Evolutionary conservation across 352 stramenopile species (phyloP).

Genomic region (Pythium dissotocum): DNA sequence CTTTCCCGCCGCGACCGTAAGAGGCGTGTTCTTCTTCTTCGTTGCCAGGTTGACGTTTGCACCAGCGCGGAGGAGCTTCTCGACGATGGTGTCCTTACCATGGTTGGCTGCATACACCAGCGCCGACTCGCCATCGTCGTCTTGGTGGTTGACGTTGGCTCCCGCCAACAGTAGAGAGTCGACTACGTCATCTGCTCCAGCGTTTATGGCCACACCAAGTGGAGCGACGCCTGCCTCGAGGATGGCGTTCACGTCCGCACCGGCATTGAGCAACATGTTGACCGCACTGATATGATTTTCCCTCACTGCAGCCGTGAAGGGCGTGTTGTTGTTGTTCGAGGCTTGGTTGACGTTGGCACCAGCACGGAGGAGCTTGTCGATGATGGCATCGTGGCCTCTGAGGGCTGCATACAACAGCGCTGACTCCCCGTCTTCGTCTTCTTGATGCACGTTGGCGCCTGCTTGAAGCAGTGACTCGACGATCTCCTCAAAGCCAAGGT

Average conservation of each 20-base stretch:
- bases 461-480: too few relatives aligned
- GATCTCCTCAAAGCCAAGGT: too few relatives aligned
- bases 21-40: neutral
- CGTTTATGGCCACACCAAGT: neutral
- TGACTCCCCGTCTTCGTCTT: too few relatives aligned
- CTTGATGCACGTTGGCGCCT: too few relatives aligned
- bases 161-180: neutral
- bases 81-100: neutral
- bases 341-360: neutral
- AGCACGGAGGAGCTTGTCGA: neutral
- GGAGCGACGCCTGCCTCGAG: neutral
- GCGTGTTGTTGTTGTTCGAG: neutral
- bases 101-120: neutral
- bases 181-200: neutral
- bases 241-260: neutral
- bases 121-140: neutral
- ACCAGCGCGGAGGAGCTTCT: neutral
- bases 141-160: neutral
- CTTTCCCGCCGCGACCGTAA: neutral
- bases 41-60: neutral
- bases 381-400: neutral
- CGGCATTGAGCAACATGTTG: neutral
- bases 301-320: neutral
- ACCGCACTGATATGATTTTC: neutral
- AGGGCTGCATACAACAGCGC: too few relatives aligned